Evolutionary conservation across 306 rosid species (phyloP), one percentile per base, ranked within the genome.

Genomic region (Luffa acutangula): DNA sequence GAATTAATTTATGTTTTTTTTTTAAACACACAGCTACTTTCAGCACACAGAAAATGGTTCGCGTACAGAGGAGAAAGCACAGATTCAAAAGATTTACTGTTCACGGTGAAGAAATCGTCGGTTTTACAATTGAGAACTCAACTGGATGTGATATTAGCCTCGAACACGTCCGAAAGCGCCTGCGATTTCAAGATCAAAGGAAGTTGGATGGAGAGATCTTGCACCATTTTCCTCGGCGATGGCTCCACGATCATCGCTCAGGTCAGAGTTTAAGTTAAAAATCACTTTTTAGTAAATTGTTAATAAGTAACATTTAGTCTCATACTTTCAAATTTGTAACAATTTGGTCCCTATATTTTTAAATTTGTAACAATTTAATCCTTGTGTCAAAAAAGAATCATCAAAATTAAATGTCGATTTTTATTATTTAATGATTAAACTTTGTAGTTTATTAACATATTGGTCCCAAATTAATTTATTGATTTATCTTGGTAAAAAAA

Each of bases 171-270:
- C 21, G 84, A 85, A 72, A 56, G 39, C 13, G 42, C 18, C 13
- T 76, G 80, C 39, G 91, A 88, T 80, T 88, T 81, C 80, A 88
- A 83, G 83, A 36, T 85, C 64, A 80, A 80, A 69, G 90, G 87
- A 45, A 85, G 88, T 52, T 79, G 79, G 87, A 9, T 53, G 25
- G 85, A 85, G 39, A 82, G 83, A 81, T 76, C 90, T 0, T 85
- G 88, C 84, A 81, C 77, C 4, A 73, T 85, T 25, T 87, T 18
- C 31, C 67, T 70, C 0, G 76, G 10, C 0, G 76, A 70, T 1
- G 76, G 54, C 37, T 4, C 54, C n/a, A n/a, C 54, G 9, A 12
- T 43, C 2, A 11, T 70, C 18, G 76, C 76, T 0, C 76, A 60
- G 66, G 31, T 25, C 31, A 25, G 31, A 25, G 31, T 1, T 25